phyloP scores from a whole-genome alignment of 2,329 filamentous ascomycete species.

The Fusarium scirpi region DNA sequence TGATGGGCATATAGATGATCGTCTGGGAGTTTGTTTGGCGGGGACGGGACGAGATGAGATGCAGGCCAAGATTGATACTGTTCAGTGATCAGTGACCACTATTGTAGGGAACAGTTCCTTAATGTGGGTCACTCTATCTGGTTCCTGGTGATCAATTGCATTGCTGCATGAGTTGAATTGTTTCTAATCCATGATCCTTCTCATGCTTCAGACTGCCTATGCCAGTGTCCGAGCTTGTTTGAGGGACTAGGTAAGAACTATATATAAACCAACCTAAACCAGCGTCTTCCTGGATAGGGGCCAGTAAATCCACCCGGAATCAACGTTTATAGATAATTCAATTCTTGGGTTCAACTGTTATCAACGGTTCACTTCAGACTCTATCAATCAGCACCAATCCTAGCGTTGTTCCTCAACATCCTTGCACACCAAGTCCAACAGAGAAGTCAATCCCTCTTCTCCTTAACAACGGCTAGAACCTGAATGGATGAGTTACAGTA shows the following conservation, averaged over 20 bases:
- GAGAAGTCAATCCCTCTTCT: constrained; percentile 10
- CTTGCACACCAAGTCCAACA: constrained; percentile 5
- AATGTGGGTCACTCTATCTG: constrained; percentile 17
- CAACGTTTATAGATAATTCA: not conserved
- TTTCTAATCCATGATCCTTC: constrained; percentile 9
- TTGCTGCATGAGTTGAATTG: constrained; percentile 12
- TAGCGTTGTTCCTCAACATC: constrained; percentile 8
- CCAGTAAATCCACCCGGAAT: not conserved
- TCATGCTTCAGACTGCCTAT: constrained; percentile 2
- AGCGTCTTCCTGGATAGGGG: not conserved
- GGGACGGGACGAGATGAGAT: constrained; percentile 42
- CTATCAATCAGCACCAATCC: constrained; percentile 1
- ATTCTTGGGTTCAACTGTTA: not conserved
- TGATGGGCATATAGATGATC: constrained; percentile 8
- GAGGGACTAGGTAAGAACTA: not conserved
- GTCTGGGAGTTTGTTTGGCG: constrained; percentile 43
- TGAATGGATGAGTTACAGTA: constrained; percentile 24
- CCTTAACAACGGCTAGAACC: constrained; percentile 11
- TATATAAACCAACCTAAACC: not conserved
- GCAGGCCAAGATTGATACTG: constrained; percentile 42
- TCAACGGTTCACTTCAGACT: not conserved
- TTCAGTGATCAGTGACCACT: not conserved
- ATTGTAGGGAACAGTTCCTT: constrained; percentile 9
- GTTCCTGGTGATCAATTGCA: constrained; percentile 5
- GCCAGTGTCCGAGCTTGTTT: not conserved